Conservation (phyloP, 257 asterid species). For the Lycium ferocissimum region DNA sequence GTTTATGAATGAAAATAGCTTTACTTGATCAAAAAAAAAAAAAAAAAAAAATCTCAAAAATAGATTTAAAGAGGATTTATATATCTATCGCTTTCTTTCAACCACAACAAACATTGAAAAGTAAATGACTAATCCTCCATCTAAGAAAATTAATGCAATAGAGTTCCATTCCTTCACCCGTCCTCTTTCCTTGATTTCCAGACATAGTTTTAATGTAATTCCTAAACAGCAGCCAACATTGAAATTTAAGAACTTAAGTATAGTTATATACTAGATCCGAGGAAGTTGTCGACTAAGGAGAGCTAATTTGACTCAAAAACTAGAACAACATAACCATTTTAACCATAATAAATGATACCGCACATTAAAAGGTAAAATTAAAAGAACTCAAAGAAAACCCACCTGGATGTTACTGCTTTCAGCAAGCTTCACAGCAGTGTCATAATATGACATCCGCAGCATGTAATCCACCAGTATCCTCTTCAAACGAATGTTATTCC, state of each 20-base stretch:
- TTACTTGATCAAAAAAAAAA: too few species aligned
- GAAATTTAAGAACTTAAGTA: background rate
- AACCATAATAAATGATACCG: background rate
- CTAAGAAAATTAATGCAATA: background rate
- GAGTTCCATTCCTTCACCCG: too few species aligned
- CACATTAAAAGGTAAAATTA: background rate
- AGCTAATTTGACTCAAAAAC: constrained; percentile 11
- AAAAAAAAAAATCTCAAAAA: background rate
- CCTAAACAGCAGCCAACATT: background rate
- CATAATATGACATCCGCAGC: constrained; percentile 94
- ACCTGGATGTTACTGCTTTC: constrained; percentile 90
- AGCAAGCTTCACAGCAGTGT: constrained; percentile 86
- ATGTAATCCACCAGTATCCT: constrained; percentile 93
- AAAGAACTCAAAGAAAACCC: background rate
- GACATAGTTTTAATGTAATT: background rate
- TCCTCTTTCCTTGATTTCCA: background rate
- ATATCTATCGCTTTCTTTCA: background rate
- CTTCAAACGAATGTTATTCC: constrained; percentile 77
- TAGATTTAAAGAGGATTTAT: background rate
- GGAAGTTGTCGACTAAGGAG: background rate
- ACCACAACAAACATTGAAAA: background rate
- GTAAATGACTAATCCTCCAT: constrained; percentile 2
- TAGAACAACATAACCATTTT: background rate
- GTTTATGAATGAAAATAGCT: too few species aligned
- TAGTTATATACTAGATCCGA: background rate